A percentile compares a stretch with the other conserved stretches of the same genome.
phyloP scores from a whole-genome alignment of 768 basidiomycete genomes.

The Naganishia vishniacii region DNA sequence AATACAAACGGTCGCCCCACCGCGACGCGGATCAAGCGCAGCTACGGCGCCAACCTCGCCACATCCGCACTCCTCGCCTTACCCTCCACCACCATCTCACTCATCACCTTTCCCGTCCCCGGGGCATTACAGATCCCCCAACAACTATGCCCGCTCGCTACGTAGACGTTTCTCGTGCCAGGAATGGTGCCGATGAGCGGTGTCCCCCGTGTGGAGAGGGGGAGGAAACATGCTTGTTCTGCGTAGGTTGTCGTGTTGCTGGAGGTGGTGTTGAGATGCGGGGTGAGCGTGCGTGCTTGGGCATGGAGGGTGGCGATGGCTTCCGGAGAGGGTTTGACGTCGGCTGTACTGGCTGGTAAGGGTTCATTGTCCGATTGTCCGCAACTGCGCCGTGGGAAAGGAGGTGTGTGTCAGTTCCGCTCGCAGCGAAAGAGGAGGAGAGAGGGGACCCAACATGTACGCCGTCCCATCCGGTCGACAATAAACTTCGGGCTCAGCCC shows the following conservation, averaged over 20 bases:
- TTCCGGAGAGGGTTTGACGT: slow-evolving; percentile 58
- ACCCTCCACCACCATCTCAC: slow-evolving; percentile 67
- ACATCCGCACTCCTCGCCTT: slow-evolving; percentile 58
- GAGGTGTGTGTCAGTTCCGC: not conserved
- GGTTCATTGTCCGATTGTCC: slow-evolving; percentile 68
- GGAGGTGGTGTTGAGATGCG: slow-evolving; percentile 53
- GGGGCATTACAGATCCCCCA: slow-evolving; percentile 57
- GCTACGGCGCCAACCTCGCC: slow-evolving; percentile 48
- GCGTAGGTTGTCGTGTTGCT: slow-evolving; percentile 53
- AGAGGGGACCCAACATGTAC: slow-evolving; percentile 41
- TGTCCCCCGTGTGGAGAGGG: slow-evolving; percentile 56
- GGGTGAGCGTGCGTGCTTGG: slow-evolving; percentile 46
- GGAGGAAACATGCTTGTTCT: slow-evolving; percentile 73
- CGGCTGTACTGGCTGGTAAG: slow-evolving; percentile 66
- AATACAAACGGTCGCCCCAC: no score
- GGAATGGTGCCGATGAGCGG: slow-evolving; percentile 67
- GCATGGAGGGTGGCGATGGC: slow-evolving; percentile 56
- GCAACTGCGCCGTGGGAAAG: slow-evolving; percentile 66
- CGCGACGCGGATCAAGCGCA: no score
- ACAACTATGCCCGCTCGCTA: slow-evolving; percentile 57
- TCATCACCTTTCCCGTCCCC: slow-evolving; percentile 69
- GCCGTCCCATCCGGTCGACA: slow-evolving; percentile 45
- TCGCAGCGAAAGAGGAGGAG: not conserved
- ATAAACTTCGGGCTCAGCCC: slow-evolving; percentile 52
- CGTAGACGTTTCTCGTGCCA: slow-evolving; percentile 60